Conservation (phyloP, 352 stramenopile species). For the Aphanomyces cochlioides region DNA sequence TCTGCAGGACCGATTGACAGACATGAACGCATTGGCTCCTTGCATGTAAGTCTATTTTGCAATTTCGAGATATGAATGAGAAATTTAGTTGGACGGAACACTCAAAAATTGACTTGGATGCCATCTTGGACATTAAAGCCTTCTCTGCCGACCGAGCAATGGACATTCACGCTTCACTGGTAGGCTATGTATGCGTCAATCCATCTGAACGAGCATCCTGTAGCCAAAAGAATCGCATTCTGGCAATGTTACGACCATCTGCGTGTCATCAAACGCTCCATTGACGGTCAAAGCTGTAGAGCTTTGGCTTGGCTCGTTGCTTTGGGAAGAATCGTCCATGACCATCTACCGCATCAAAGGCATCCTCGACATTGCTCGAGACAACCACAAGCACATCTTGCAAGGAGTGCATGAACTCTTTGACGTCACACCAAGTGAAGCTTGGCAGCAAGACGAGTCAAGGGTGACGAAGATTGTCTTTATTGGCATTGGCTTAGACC, state of each 20-base stretch:
- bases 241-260: too few relatives aligned
- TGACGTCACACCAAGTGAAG: slow-evolving; percentile 39
- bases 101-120: slow-evolving; percentile 52
- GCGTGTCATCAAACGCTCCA: not conserved
- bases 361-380: slow-evolving; percentile 49
- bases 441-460: slow-evolving; percentile 8
- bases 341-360: slow-evolving; percentile 73
- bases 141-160: slow-evolving; percentile 65
- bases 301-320: slow-evolving; percentile 59
- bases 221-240: too few relatives aligned
- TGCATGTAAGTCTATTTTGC: slow-evolving; percentile 27
- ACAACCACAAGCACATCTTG: slow-evolving; percentile 67
- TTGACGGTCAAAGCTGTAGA: slow-evolving; percentile 58
- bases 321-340: slow-evolving; percentile 51
- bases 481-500: slow-evolving; percentile 11
- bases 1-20: slow-evolving; percentile 44
- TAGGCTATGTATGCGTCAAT: too few relatives aligned
- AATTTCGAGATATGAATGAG: not conserved
- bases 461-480: slow-evolving; percentile 21
- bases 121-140: slow-evolving; percentile 74
- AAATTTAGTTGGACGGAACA: slow-evolving; percentile 51
- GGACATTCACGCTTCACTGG: slow-evolving; percentile 35
- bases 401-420: slow-evolving; percentile 83
- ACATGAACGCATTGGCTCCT: slow-evolving; percentile 67
- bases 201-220: too few relatives aligned